These are phyloP conservation scores for Sugiyamaella mastotermitis DNA, from an alignment of 805 yeast genomes.

Conservation along the genomic window DNA sequence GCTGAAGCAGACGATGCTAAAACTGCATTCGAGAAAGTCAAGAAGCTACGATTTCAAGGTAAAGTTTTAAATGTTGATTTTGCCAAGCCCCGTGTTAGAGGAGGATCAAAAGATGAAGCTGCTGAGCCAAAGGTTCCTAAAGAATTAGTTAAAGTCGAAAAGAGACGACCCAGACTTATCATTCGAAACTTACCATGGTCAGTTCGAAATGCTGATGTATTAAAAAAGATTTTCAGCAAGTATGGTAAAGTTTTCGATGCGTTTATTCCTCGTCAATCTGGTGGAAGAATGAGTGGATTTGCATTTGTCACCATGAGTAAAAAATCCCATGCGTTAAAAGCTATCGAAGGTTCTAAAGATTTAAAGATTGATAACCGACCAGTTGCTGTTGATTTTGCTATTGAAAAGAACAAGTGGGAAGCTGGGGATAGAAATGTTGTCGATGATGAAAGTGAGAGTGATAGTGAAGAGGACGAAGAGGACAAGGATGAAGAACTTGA, in stretches of 20 bases:
- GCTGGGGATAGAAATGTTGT: conserved; percentile 38
- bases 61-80: conserved; percentile 69
- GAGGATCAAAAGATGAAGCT: conserved; percentile 18
- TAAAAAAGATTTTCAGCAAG: conserved; percentile 62
- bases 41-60: conserved; percentile 59
- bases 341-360: conserved; percentile 68
- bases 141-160: conserved; percentile 39
- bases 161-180: conserved; percentile 80
- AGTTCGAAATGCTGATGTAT: conserved; percentile 65
- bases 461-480: conserved; percentile 36
- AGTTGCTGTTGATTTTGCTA: conserved; percentile 91
- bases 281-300: conserved; percentile 90
- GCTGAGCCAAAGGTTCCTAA: conserved; percentile 16
- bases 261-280: conserved; percentile 78
- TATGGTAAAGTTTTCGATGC: conserved; percentile 88
- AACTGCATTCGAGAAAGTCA: conserved; percentile 63
- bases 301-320: conserved; percentile 90
- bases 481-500: conserved; percentile 35
- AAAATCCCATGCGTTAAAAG: conserved; percentile 67
- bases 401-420: conserved; percentile 84
- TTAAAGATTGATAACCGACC: conserved; percentile 81
- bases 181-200: conserved; percentile 96
- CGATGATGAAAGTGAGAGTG: conserved; percentile 32
- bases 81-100: conserved; percentile 89
- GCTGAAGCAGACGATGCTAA: conserved; percentile 77